A percentile compares a stretch with the other conserved stretches of the same genome.
Conservation (phyloP, 1,284 basidiomycete species). For the Leccinum ponderosum region DNA sequence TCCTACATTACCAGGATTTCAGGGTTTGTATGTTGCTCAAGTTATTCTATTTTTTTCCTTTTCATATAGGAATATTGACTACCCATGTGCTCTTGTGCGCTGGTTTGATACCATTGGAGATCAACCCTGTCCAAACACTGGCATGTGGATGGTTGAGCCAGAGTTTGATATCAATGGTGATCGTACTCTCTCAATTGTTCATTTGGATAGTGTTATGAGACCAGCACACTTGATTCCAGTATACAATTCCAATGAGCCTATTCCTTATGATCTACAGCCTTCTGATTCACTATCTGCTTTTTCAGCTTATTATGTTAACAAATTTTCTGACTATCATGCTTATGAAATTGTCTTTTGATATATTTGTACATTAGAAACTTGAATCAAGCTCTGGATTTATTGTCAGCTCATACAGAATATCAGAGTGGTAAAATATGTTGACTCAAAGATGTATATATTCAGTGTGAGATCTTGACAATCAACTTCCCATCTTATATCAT, state of each 20-base stretch:
- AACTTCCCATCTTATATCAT: too few species aligned
- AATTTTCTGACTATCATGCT: background rate
- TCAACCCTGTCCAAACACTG: background rate
- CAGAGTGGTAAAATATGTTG: too few species aligned
- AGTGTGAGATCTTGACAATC: too few species aligned
- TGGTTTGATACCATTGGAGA: background rate
- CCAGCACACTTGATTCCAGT: background rate
- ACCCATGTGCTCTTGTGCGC: background rate
- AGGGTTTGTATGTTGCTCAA: background rate
- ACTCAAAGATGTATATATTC: too few species aligned
- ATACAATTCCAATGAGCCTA: background rate
- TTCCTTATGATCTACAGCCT: background rate
- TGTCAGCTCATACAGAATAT: too few species aligned
- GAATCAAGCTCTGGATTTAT: too few species aligned
- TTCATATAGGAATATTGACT: background rate
- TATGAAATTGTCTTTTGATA: background rate
- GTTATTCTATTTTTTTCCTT: background rate
- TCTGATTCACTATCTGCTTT: background rate
- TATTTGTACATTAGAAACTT: too few species aligned
- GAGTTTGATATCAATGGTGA: background rate
- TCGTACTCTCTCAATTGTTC: background rate
- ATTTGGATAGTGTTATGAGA: background rate
- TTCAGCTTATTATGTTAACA: background rate
- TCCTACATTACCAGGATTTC: background rate
- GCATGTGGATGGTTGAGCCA: background rate